Conservation (phyloP, 768 basidiomycete genomes). For the Dioszegia aurantiaca region DNA sequence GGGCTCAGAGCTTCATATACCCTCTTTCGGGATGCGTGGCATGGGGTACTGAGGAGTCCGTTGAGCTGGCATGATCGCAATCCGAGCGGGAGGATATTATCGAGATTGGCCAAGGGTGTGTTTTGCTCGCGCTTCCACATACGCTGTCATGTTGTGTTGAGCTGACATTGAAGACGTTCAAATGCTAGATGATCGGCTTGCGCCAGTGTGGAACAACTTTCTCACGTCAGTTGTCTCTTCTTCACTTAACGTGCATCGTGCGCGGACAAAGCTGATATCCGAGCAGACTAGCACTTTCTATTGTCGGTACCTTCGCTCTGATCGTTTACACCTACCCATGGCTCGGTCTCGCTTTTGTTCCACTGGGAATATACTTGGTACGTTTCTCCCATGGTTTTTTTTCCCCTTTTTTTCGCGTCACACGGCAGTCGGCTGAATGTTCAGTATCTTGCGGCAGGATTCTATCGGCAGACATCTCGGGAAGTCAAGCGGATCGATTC, state of each 20-base stretch:
- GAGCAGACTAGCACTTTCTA: slow-evolving; percentile 26
- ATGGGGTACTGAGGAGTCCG: slow-evolving; percentile 62
- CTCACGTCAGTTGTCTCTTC: slow-evolving; percentile 22
- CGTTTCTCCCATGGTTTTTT: no score
- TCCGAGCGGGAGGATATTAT: slow-evolving; percentile 43
- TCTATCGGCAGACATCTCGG: slow-evolving; percentile 34
- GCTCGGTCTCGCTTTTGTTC: slow-evolving; percentile 42
- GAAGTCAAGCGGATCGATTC: slow-evolving; percentile 43
- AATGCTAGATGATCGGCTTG: slow-evolving; percentile 47
- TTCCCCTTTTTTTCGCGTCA: no score
- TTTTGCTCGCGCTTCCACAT: slow-evolving; percentile 22
- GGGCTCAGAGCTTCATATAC: slow-evolving; percentile 54
- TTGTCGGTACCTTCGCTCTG: slow-evolving; percentile 42
- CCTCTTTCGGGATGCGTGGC: slow-evolving; percentile 62
- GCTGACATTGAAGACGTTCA: slow-evolving; percentile 40
- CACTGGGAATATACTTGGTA: slow-evolving; percentile 32
- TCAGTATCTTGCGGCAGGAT: slow-evolving; percentile 32
- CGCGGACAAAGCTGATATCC: slow-evolving; percentile 13
- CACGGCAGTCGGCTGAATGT: no score
- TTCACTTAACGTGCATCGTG: neutral
- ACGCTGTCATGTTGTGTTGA: slow-evolving; percentile 42
- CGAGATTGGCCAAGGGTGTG: slow-evolving; percentile 42
- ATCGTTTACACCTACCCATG: slow-evolving; percentile 43
- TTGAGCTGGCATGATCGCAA: slow-evolving; percentile 71
- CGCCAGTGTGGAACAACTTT: slow-evolving; percentile 29